These are phyloP conservation scores for Farysia itapuensis DNA, from an alignment of 1,284 basidiomycete genomes.

Conservation along the genomic window DNA sequence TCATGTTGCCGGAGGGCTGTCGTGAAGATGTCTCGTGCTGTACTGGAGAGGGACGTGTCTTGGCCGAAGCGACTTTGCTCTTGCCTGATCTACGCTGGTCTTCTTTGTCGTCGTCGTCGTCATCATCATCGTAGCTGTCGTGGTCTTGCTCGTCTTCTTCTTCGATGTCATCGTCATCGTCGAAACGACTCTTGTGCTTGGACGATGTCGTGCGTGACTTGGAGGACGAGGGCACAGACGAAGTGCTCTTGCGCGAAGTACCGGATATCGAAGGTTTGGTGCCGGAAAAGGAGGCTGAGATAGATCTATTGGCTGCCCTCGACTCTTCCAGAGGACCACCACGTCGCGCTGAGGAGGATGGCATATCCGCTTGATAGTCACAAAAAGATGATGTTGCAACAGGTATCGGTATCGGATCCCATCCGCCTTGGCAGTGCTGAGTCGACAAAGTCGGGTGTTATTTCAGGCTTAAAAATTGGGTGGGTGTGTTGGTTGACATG, in stretches of 20 bases:
- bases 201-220: slow-evolving; percentile 25
- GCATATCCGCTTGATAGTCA: too few relatives aligned
- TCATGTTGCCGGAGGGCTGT: neutral
- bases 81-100: slow-evolving; percentile 8
- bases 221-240: slow-evolving; percentile 5
- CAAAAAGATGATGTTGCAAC: too few relatives aligned
- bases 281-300: slow-evolving; percentile 34
- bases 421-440: too few relatives aligned
- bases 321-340: slow-evolving; percentile 30
- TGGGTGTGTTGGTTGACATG: too few relatives aligned
- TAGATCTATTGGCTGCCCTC: slow-evolving; percentile 28
- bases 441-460: too few relatives aligned
- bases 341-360: slow-evolving; percentile 17
- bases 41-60: slow-evolving; percentile 12
- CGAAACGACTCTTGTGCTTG: slow-evolving; percentile 30
- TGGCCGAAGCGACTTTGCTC: slow-evolving; percentile 6
- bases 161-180: slow-evolving; percentile 31
- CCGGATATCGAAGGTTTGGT: slow-evolving; percentile 30
- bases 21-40: too few relatives aligned
- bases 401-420: too few relatives aligned
- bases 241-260: slow-evolving; percentile 10
- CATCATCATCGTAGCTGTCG: slow-evolving; percentile 21
- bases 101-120: slow-evolving; percentile 13
- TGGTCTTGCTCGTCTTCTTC: slow-evolving; percentile 16
- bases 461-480: too few relatives aligned